phyloP scores from a whole-genome alignment of 805 yeast genomes.

The Kluyveromyces nonfermentans region DNA sequence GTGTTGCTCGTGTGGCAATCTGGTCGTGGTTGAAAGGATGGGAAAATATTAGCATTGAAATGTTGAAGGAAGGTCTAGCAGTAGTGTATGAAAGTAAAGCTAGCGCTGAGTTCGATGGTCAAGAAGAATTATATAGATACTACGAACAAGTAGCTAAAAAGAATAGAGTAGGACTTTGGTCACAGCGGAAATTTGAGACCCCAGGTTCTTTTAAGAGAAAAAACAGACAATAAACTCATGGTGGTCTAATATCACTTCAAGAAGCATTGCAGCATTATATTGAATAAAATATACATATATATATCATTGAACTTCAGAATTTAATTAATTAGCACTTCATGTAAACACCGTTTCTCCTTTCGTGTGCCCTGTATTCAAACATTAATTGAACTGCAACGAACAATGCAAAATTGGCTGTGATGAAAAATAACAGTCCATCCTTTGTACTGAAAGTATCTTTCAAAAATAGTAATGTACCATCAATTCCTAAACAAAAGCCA shows the following conservation, averaged over 20 bases:
- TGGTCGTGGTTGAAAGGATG: constrained; percentile 52
- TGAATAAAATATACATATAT: background rate
- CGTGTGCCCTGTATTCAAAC: constrained; percentile 87
- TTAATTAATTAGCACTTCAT: constrained; percentile 48
- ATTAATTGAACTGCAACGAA: constrained; percentile 85
- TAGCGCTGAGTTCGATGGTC: constrained; percentile 81
- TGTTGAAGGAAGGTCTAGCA: constrained; percentile 77
- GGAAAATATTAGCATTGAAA: constrained; percentile 76
- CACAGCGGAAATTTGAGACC: constrained; percentile 43
- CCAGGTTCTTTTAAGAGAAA: constrained; percentile 72
- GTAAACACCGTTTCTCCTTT: constrained; percentile 72
- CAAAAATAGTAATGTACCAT: constrained; percentile 64
- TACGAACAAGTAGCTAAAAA: constrained; percentile 53
- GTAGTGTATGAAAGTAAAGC: constrained; percentile 77
- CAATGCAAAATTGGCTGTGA: constrained; percentile 51
- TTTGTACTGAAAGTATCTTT: constrained; percentile 62
- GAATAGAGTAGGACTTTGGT: constrained; percentile 61
- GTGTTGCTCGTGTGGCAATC: constrained; percentile 66
- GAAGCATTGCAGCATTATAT: background rate
- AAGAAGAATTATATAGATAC: constrained; percentile 48
- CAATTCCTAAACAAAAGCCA: constrained; percentile 90
- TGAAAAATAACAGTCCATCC: constrained; percentile 54
- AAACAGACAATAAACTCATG: constrained; percentile 22
- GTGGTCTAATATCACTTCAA: background rate
- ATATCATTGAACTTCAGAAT: background rate